Base-by-base conservation (phyloP, 2,329 filamentous ascomycete genomes). In the Pseudogymnoascus sp. region DNA sequence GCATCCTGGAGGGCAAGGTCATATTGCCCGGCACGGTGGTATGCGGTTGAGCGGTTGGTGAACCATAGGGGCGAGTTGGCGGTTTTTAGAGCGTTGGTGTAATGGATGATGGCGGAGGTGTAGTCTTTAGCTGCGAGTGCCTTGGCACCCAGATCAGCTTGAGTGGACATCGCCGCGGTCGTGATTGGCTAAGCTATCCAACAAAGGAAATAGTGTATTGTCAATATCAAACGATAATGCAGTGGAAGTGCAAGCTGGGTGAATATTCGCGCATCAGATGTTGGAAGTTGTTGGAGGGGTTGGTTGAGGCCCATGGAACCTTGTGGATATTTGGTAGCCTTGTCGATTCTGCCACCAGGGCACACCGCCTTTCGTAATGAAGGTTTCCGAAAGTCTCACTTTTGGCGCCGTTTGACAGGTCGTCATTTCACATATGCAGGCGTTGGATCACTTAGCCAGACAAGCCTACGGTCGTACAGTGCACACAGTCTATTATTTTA, bases 11-110 rank as follows among this genome's bases (percentile, higher is more conserved):
- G 82, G 1, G 91, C 89, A 21, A 83, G 80, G 2, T 84, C 78
- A 63, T 84, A 81, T 61, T 85, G 78, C 67, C 80, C 79, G 2
- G 82, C 79, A 64, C 89, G 84, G 60, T 90, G 82, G 72, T 92
- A 87, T 40, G 91, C 91, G 44, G 87, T 91, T 4, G 91, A 89
- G 19, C 93, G 90, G 68, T 89, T 86, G 66, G 95, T 84, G 66
- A 93, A 88, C 84, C 95, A 97, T 53, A 83, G 76, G 1, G 91
- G 90, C 1, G 91, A 91, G 59, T 83, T 77, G 1, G 91, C 89
- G 2, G 90, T 80, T 80, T 65, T 84, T 77, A 96, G 79, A 6
- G 90, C 91, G 40, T 78, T 75, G 6, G 88, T 88, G 67, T 89
- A 88, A 69, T 86, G 82, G 37, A 78, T 74, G 68, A 96, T 83